Base-by-base conservation (phyloP, 1,284 basidiomycete species). In the Sutorius eximius region DNA sequence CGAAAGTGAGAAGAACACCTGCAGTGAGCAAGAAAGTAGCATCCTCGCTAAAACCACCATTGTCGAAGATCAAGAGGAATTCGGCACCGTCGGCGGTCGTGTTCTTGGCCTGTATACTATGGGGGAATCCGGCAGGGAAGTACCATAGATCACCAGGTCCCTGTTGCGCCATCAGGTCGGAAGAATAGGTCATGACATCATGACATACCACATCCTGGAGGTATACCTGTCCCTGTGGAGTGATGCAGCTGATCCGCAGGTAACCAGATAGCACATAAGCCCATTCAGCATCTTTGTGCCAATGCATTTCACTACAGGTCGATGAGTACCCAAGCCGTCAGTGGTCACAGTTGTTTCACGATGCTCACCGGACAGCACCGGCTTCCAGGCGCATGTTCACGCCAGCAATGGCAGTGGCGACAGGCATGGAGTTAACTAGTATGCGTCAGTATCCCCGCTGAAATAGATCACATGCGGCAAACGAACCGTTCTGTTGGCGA, bases 241-340 rank as follows among this genome's bases (percentile, higher is more conserved):
- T 81, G 13, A 84, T 66, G 9, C 77, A 77, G 11, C 75, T 77
- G 43, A 85, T 70, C 42, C 78, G 72, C 24, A 75, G 60, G 42
- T 77, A 71, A 45, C 60, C 79, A 48, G 75, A 69, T 6, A 82
- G 50, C 51, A 82, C 71, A 56, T 81, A 82, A 11, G 71, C 77
- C 81, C 81, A 82, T 74, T 85, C 83, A 30, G 73, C 75, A 41
- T 76, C 75, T 1, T 67, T 74, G 60, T 85, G 84, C 83, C 84
- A 86, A 53, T 86, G 83, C 59, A 86, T 68, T 65, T 85, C 83
- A 51, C 79, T 79, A 34, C 3, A 38, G 0, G n/a, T 45, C 24
- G 8, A 42, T 61, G n/a, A 60, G 49, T 2, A 49, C 3, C 10
- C 37, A 32, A 33, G 43, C 3, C 15, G 1, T 22, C 30, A 33